A percentile compares a stretch with the other conserved stretches of the same genome.
phyloP scores from a whole-genome alignment of 148 eudicot genomes.

The Chenopodium suecicum region DNA sequence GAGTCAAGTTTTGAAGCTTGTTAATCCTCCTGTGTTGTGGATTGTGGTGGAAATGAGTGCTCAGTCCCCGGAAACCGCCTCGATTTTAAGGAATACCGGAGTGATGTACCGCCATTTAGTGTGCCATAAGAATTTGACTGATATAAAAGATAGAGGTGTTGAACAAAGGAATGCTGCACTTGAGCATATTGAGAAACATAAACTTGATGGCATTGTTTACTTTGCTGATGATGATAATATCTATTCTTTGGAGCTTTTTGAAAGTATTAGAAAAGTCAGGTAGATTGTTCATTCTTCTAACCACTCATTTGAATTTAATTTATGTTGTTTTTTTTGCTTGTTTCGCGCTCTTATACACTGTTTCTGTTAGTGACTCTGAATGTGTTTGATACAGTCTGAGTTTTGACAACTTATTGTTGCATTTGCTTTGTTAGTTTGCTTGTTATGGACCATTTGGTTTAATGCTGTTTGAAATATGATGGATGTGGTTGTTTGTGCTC shows the following conservation, averaged over 20 bases:
- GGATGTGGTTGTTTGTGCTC: background rate
- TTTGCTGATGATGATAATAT: slow-evolving; percentile 97
- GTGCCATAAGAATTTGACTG: slow-evolving; percentile 54
- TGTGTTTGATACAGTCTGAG: background rate
- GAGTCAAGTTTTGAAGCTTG: slow-evolving; percentile 72
- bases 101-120: slow-evolving; percentile 89
- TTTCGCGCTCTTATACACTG: background rate
- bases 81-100: slow-evolving; percentile 67
- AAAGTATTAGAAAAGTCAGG: slow-evolving; percentile 73
- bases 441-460: background rate
- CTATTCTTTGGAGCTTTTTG: slow-evolving; percentile 75
- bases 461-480: background rate
- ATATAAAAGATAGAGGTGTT: slow-evolving; percentile 87
- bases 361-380: background rate
- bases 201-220: slow-evolving; percentile 89
- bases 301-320: too few species aligned
- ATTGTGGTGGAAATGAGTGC: slow-evolving; percentile 83
- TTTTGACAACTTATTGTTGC: background rate
- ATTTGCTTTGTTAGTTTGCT: background rate
- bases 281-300: slow-evolving; percentile 18
- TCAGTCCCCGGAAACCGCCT: slow-evolving; percentile 69
- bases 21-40: slow-evolving; percentile 78
- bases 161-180: slow-evolving; percentile 86
- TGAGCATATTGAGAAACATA: slow-evolving; percentile 83
- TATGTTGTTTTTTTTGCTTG: background rate